phyloP scores from a whole-genome alignment of 306 rosid genomes.

The Castanea crenata region DNA sequence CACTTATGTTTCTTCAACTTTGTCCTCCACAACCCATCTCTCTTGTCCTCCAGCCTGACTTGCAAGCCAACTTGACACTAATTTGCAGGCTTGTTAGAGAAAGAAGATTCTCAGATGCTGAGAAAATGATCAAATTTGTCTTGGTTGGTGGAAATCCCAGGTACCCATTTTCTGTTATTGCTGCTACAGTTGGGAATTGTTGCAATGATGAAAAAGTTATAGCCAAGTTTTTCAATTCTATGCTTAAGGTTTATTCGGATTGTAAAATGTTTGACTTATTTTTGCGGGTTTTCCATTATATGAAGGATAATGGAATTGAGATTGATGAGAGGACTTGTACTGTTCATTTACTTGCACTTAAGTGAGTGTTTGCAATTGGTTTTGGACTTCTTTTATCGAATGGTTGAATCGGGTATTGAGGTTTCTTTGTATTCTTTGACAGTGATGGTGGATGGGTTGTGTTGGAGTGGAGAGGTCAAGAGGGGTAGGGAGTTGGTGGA shows the following conservation, averaged over 20 bases:
- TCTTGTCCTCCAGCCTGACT: conserved; percentile 26
- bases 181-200: conserved; percentile 20
- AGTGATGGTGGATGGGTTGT: conserved; percentile 24
- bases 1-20: conserved; percentile 33
- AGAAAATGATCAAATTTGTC: conserved; percentile 11
- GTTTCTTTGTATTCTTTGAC: conserved; percentile 35
- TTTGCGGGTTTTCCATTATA: conserved; percentile 19
- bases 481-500: conserved; percentile 30
- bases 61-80: conserved; percentile 29
- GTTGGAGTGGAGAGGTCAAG: conserved; percentile 20
- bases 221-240: conserved; percentile 22
- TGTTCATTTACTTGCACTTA: conserved; percentile 30
- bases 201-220: conserved; percentile 10
- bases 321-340: conserved; percentile 34
- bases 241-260: conserved; percentile 23
- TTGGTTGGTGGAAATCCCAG: conserved; percentile 3
- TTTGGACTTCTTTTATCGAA: conserved; percentile 21
- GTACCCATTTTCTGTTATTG: conserved; percentile 31
- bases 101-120: conserved; percentile 19
- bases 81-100: conserved; percentile 24
- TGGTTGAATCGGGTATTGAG: conserved; percentile 18
- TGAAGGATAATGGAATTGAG: conserved; percentile 19
- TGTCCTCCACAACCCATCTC: conserved; percentile 21
- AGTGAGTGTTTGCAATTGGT: conserved; percentile 1
- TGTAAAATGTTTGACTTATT: conserved; percentile 11